Conservation (phyloP, 2,329 filamentous ascomycete species). For the Coniochaeta sp. region DNA sequence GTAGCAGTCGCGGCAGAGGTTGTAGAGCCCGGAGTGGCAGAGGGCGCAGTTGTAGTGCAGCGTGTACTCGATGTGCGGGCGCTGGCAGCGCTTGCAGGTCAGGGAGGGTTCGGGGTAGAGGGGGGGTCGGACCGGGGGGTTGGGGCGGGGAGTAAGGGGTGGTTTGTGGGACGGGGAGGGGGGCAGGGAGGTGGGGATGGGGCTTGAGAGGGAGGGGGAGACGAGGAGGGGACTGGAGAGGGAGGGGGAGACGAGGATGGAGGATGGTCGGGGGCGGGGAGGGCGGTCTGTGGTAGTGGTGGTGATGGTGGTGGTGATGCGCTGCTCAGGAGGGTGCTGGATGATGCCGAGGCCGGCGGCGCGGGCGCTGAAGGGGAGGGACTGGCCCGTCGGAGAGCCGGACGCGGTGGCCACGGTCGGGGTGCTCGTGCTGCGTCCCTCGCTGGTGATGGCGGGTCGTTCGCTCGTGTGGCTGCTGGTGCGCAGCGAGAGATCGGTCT, state of each 20-base stretch:
- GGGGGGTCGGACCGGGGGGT: background rate
- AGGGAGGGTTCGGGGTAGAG: slow-evolving; percentile 58
- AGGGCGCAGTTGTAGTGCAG: slow-evolving; percentile 75
- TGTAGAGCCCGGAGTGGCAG: slow-evolving; percentile 66
- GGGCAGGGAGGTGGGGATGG: slow-evolving; percentile 1
- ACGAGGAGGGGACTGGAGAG: background rate
- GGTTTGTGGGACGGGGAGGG: slow-evolving; percentile 22
- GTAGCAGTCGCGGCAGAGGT: slow-evolving; percentile 78
- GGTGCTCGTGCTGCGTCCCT: slow-evolving; percentile 32
- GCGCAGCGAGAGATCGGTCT: slow-evolving; percentile 52
- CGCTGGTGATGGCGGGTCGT: slow-evolving; percentile 29
- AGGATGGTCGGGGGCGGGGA: background rate
- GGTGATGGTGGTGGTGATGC: background rate
- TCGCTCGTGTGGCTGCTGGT: slow-evolving; percentile 33
- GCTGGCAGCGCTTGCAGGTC: slow-evolving; percentile 64
- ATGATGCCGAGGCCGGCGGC: slow-evolving; percentile 7
- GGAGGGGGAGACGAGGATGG: background rate
- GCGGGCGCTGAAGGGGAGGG: slow-evolving; percentile 29
- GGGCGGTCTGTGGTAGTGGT: background rate
- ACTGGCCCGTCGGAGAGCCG: background rate
- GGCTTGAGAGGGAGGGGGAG: background rate
- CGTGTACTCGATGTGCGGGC: slow-evolving; percentile 70
- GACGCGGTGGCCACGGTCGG: slow-evolving; percentile 14
- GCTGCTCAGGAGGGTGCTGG: background rate
- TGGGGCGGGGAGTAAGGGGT: slow-evolving; percentile 19